Conservation (phyloP, 2,329 filamentous ascomycete genomes). For the Teratosphaeriaceae sp. region DNA sequence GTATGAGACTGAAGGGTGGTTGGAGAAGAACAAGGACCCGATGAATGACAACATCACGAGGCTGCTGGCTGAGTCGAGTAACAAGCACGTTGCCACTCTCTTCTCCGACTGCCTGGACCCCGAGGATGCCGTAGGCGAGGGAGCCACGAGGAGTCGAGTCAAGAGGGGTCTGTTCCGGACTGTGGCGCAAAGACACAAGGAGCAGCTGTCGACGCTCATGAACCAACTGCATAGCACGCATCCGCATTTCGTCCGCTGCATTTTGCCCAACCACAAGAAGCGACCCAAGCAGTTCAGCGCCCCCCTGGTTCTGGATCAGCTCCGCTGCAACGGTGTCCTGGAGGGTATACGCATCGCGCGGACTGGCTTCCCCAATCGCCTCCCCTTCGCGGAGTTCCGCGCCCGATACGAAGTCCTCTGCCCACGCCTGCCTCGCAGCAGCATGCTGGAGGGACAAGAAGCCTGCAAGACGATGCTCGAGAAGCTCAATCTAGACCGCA, state of each 20-base stretch:
- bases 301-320: slow-evolving; percentile 87
- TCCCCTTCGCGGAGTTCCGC: slow-evolving; percentile 88
- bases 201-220: slow-evolving; percentile 97
- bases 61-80: slow-evolving; percentile 71
- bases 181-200: slow-evolving; percentile 93
- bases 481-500: slow-evolving; percentile 75
- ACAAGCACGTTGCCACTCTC: slow-evolving; percentile 75
- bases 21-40: slow-evolving; percentile 99
- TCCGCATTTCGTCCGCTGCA: slow-evolving; percentile 96
- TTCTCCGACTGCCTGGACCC: slow-evolving; percentile 83
- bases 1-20: slow-evolving; percentile 89
- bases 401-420: slow-evolving; percentile 95
- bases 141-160: slow-evolving; percentile 67
- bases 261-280: slow-evolving; percentile 97
- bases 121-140: slow-evolving; percentile 59
- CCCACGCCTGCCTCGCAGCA: slow-evolving; percentile 69
- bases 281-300: slow-evolving; percentile 87
- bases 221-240: slow-evolving; percentile 89
- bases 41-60: slow-evolving; percentile 95
- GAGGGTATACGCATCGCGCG: slow-evolving; percentile 96
- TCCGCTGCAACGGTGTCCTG: slow-evolving; percentile 98
- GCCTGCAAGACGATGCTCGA: slow-evolving; percentile 82
- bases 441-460: slow-evolving; percentile 83
- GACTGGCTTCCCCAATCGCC: slow-evolving; percentile 90
- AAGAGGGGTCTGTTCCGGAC: slow-evolving; percentile 98